Evolutionary conservation across 192 early-diverging fungal species (phyloP), one percentile per base, ranked within the genome.

Genomic region (Jimgerdemannia flammicorona): DNA sequence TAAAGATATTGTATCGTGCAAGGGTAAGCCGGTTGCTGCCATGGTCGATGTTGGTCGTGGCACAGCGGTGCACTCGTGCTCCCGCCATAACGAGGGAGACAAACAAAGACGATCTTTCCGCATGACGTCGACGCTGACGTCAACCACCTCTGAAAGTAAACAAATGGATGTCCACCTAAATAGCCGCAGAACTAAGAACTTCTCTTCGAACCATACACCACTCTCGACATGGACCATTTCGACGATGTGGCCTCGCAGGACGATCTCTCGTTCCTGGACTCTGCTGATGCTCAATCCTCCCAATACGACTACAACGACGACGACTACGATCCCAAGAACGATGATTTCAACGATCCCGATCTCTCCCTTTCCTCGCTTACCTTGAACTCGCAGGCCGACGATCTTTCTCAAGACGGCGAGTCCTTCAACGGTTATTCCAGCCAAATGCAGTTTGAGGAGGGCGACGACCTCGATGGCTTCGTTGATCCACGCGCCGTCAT

Each of bases 251-350:
- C 72, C 10, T 71, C 73, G 63, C 81, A 78, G 66, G 86, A 84
- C 70, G 85, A 86, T 69, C 87, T 87, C 79, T 83, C 82, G 11
- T 90, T 84, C 72, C 72, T 90, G 67, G 88, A 85, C 69, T 74
- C 83, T 59, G 85, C 86, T 4, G 87, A 84, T 63, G 83, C 89
- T 41, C 91, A 90, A 39, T 88, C 90, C 66, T 91, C 90, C 14
- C 88, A 91, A 67, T 94, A 91, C 74, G 89, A 92, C 17, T 90
- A 90, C 78, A 79, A 80, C 40, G 89, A 89, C 70, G 69, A 87
- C 43, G 79, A 84, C 17, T 85, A 85, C 8, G 88, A 89, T 66
- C 69, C 79, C 11, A 77, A 74, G 44, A 43, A 44, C 29, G 75
- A 77, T 29, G 79, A 84, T 14, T 81, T 89, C 43, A 79, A 82